Percentiles rank a stretch among this genome's conserved stretches.
These are phyloP conservation scores for Clonostachys rhizophaga DNA, from an alignment of 2,329 filamentous ascomycete genomes.

Conservation along the genomic window DNA sequence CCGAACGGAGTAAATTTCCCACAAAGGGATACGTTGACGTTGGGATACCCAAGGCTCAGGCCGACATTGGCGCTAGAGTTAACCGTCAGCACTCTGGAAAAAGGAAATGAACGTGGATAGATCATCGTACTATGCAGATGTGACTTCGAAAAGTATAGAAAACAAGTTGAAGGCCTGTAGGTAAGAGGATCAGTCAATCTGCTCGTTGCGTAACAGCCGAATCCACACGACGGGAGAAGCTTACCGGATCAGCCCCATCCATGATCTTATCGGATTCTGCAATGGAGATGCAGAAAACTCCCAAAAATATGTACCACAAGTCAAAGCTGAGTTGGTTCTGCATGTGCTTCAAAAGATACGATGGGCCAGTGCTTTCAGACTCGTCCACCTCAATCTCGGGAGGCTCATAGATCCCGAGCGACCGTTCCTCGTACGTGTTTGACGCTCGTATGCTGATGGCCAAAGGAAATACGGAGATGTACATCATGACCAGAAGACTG, in stretches of 20 bases:
- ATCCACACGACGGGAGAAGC: not conserved
- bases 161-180: constrained; percentile 4
- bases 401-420: constrained; percentile 48
- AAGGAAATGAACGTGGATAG: too few species aligned
- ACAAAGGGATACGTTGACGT: constrained; percentile 17
- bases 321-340: constrained; percentile 33
- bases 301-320: constrained; percentile 33
- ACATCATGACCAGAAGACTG: constrained; percentile 61
- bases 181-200: too few species aligned
- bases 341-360: constrained; percentile 24
- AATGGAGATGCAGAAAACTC: constrained; percentile 27
- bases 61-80: constrained; percentile 24
- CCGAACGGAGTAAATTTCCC: constrained; percentile 21
- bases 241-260: constrained; percentile 2
- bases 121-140: constrained; percentile 5
- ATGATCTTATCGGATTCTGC: constrained; percentile 3
- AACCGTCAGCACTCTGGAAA: not conserved
- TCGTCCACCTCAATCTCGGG: constrained; percentile 16
- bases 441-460: constrained; percentile 56
- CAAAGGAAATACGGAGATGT: constrained; percentile 57
- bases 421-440: constrained; percentile 58
- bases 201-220: not conserved
- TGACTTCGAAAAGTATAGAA: constrained; percentile 5
- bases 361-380: constrained; percentile 4
- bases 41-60: constrained; percentile 23